Evolutionary conservation across 116 monocot genomes (phyloP).

Genomic region (Papilionanthe hybrid): DNA sequence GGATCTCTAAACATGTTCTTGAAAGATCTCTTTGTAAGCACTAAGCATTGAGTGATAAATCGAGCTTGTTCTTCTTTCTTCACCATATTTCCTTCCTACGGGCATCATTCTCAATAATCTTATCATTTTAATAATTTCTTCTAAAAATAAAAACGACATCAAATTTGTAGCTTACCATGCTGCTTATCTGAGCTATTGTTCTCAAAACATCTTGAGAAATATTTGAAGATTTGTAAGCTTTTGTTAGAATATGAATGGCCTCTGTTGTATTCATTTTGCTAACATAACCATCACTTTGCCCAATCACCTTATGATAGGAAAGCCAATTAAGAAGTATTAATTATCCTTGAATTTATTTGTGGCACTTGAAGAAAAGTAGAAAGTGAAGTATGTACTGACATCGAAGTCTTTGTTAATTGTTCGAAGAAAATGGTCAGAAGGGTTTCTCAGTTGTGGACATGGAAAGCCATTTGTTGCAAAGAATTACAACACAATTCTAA

Average conservation of each 20-base stretch:
- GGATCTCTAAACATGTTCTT: slow-evolving; percentile 55
- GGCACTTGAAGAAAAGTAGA: too few relatives aligned
- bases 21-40: slow-evolving; percentile 50
- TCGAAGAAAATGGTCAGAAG: slow-evolving; percentile 31
- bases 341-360: too few relatives aligned
- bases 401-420: slow-evolving; percentile 40
- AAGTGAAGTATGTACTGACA: too few relatives aligned
- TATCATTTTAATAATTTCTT: neutral
- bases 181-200: slow-evolving; percentile 17
- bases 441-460: slow-evolving; percentile 32
- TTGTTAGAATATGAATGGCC: slow-evolving; percentile 27
- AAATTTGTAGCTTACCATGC: slow-evolving; percentile 9
- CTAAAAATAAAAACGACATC: neutral
- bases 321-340: too few relatives aligned
- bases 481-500: slow-evolving; percentile 16
- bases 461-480: slow-evolving; percentile 34
- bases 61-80: slow-evolving; percentile 37
- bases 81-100: slow-evolving; percentile 32
- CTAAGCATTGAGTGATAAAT: slow-evolving; percentile 32
- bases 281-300: neutral
- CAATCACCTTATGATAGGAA: too few relatives aligned
- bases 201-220: neutral
- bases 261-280: slow-evolving; percentile 5
- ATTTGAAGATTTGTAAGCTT: slow-evolving; percentile 21
- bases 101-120: neutral